Percentiles rank a stretch among this genome's conserved stretches.
Evolutionary conservation across 2,329 filamentous ascomycete species (phyloP).

Genomic region (Apiospora marii): DNA sequence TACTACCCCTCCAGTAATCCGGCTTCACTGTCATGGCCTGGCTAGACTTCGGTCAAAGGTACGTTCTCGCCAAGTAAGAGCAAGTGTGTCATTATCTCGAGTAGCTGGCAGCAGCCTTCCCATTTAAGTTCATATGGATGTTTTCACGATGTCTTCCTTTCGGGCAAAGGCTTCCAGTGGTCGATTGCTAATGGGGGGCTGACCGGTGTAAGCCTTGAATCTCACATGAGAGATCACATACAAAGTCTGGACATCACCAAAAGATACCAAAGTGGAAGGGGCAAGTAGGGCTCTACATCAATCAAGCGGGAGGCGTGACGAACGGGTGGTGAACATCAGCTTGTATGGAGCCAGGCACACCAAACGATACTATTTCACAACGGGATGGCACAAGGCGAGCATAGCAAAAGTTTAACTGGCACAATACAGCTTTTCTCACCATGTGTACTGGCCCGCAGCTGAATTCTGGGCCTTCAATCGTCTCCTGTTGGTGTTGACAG

Average conservation of each 20-base stretch:
- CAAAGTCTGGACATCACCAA: too few species aligned
- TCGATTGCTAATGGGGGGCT: neutral
- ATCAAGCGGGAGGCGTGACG: neutral
- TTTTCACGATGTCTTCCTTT: neutral
- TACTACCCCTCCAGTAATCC: neutral
- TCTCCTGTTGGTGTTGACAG: neutral
- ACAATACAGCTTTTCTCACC: neutral
- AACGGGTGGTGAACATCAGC: neutral
- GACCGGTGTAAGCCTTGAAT: neutral
- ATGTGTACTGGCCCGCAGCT: neutral
- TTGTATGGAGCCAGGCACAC: neutral
- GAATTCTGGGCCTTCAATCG: neutral
- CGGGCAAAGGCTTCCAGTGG: neutral
- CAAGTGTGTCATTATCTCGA: neutral
- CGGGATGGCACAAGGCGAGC: neutral
- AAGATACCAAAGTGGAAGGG: neutral
- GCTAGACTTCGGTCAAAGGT: neutral
- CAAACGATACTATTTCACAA: neutral
- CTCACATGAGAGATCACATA: neutral
- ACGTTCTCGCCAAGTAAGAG: neutral
- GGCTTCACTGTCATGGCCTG: neutral
- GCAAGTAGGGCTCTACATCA: neutral
- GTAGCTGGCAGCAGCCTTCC: neutral
- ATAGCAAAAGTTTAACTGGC: neutral
- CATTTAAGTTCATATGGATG: neutral